A percentile compares a stretch with the other conserved stretches of the same genome.
These are phyloP conservation scores for Pestalotiopsis sp. DNA, from an alignment of 2,329 filamentous ascomycete genomes.

Conservation along the genomic window DNA sequence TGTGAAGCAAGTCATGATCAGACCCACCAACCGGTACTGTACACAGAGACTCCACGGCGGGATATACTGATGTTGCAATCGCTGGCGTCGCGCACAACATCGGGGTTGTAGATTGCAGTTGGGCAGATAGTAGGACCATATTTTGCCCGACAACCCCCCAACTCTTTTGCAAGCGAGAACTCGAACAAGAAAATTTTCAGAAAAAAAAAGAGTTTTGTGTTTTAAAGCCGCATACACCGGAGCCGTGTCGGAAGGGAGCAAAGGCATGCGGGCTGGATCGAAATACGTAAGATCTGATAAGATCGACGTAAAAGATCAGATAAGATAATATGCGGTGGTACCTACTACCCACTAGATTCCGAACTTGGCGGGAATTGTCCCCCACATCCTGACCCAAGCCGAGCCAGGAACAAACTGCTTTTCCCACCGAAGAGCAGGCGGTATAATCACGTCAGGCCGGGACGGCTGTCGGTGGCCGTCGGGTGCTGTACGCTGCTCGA, in stretches of 20 bases:
- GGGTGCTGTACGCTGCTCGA: background rate
- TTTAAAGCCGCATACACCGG: background rate
- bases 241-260: background rate
- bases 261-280: background rate
- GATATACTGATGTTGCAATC: background rate
- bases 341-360: background rate
- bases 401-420: background rate
- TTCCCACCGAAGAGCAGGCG: background rate
- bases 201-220: background rate
- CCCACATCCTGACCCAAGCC: background rate
- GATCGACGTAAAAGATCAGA: background rate
- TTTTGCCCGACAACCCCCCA: no score
- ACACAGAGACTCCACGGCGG: background rate
- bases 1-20: no score
- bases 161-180: no score
- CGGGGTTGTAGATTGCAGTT: background rate
- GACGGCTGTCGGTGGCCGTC: background rate
- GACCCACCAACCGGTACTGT: no score
- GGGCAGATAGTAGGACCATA: no score
- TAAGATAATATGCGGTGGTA: background rate
- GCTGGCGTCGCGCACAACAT: background rate
- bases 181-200: no score
- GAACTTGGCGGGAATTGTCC: background rate
- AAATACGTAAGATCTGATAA: background rate
- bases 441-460: background rate